Evolutionary conservation across 352 stramenopile genomes (phyloP), one percentile per base, ranked within the genome.

Genomic region (Saprolegnia parasitica): DNA sequence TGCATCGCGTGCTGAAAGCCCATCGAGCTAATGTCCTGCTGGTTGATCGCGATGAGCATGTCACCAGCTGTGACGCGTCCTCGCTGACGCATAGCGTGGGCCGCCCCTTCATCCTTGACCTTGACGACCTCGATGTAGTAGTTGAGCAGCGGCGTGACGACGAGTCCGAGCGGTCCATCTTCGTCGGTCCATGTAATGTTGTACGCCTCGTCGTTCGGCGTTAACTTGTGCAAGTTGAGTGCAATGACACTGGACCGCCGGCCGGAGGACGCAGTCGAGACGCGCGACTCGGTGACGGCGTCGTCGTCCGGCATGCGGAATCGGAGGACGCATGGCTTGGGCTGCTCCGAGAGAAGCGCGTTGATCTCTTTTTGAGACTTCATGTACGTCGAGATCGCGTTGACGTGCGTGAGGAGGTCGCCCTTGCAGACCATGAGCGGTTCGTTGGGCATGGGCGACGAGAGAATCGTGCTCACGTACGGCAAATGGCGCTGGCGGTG

Each of bases 11-110:
- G 67, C 10, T 84, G 85, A 68, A 95, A 95, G 50, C 87, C 87
- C 84, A 95, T 95, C 68, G 92, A 91, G 75, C 83, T 91, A 71
- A 95, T 95, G 75, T 95, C 93, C 76, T 95, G 92, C 78, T 95
- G 92, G 76, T 95, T 95, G 67, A 95, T 93, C 70, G 85, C 92
- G 21, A 95, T 75, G 39, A 95, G 57, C 40, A 92, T 75, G 50
- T 95, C 87, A 32, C 87, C 87, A 21, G 91, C 83, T 70, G 90
- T 81, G 29, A 95, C 84, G 20, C 83, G 83, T 64, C 93, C 92
- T 68, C 90, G 91, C 63, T 70, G 63, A 3, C 63, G 63, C 21
- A 23, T 29, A n/a, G 63, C 63, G 37, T 47, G 62, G 8, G 63
- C 87, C 35, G 87, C 87, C 42, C 87, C 87, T 71, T 95, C 87